A percentile compares a stretch with the other conserved stretches of the same genome.
These are phyloP conservation scores for Russula brevipes DNA, from an alignment of 768 basidiomycete genomes.

Conservation along the genomic window DNA sequence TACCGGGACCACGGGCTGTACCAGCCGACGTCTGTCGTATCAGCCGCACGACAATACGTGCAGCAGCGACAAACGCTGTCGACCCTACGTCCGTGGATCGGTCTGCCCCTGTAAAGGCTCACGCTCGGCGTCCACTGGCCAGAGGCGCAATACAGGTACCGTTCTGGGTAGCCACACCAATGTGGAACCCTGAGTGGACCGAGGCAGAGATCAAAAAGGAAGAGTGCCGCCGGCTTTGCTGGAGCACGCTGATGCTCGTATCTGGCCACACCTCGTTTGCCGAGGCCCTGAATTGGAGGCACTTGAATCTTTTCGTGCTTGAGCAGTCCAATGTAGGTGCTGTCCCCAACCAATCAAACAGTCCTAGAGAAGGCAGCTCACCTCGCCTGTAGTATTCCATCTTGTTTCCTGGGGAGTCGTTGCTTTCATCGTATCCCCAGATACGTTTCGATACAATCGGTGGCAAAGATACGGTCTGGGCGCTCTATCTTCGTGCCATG, in stretches of 20 bases:
- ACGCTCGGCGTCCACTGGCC: slow-evolving; percentile 51
- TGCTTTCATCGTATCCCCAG: slow-evolving; percentile 34
- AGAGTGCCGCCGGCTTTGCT: slow-evolving; percentile 65
- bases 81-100: neutral
- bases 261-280: slow-evolving; percentile 62
- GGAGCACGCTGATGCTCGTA: slow-evolving; percentile 61
- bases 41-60: neutral
- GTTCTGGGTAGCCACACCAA: slow-evolving; percentile 59
- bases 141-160: slow-evolving; percentile 48
- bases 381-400: slow-evolving; percentile 49
- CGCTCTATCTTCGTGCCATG: slow-evolving; percentile 63
- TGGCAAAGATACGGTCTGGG: slow-evolving; percentile 65
- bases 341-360: neutral
- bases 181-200: slow-evolving; percentile 55
- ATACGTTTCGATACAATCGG: slow-evolving; percentile 33
- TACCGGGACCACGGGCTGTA: neutral
- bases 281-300: slow-evolving; percentile 36
- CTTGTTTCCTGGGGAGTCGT: slow-evolving; percentile 71
- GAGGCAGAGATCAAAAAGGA: slow-evolving; percentile 65
- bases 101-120: slow-evolving; percentile 44
- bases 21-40: neutral
- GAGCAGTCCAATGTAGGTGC: slow-evolving; percentile 64
- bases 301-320: slow-evolving; percentile 49
- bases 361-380: neutral
- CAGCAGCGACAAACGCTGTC: neutral